A percentile compares a stretch with the other conserved stretches of the same genome.
These are phyloP conservation scores for Brassica cretica DNA, from an alignment of 345 rosid species.

Conservation along the genomic window DNA sequence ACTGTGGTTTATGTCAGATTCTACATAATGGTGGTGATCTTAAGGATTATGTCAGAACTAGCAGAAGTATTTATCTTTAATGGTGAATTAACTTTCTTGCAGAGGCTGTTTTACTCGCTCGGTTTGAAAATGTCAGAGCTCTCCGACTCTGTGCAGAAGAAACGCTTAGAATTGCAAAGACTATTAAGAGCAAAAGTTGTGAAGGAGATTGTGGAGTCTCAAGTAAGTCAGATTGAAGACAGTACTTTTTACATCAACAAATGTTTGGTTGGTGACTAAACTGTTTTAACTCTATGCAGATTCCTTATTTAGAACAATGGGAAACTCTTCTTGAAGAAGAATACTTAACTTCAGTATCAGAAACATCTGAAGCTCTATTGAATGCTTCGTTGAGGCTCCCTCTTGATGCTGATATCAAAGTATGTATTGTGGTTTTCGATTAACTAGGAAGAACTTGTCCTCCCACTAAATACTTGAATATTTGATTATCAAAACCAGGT, in stretches of 20 bases:
- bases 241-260: neutral
- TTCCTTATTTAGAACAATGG: constrained; percentile 84
- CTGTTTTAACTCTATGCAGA: constrained; percentile 43
- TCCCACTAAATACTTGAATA: neutral
- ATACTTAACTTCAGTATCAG: constrained; percentile 54
- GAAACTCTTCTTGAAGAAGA: constrained; percentile 47
- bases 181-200: constrained; percentile 48
- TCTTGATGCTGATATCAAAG: constrained; percentile 48
- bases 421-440: neutral
- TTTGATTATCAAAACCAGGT: constrained; percentile 43
- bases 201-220: constrained; percentile 58
- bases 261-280: neutral
- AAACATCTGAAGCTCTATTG: constrained; percentile 59
- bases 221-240: constrained; percentile 50
- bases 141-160: constrained; percentile 59
- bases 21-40: neutral
- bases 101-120: constrained; percentile 65
- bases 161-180: constrained; percentile 53
- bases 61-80: neutral
- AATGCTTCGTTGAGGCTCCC: constrained; percentile 67
- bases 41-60: neutral
- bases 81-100: constrained; percentile 21
- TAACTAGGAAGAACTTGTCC: neutral
- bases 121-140: constrained; percentile 59
- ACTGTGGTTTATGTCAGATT: neutral